Percentiles rank a stretch among this genome's conserved stretches.
phyloP scores from a whole-genome alignment of 2,329 filamentous ascomycete species.

The Paracamarosporium sp. region DNA sequence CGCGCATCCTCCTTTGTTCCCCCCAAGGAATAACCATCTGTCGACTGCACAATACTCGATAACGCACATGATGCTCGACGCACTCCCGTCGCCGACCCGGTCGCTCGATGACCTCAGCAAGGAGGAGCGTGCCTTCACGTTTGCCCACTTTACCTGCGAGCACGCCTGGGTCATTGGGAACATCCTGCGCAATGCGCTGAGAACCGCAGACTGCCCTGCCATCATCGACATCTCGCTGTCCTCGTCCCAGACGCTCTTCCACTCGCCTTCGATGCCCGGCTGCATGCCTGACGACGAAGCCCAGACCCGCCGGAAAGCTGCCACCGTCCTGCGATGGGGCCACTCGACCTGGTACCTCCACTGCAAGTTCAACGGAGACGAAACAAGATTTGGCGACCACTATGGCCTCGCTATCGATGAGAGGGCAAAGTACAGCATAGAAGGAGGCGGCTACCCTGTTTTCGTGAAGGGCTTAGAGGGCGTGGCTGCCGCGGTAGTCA shows the following conservation, averaged over 20 bases:
- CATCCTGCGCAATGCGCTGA: slow-evolving; percentile 68
- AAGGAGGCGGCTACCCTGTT: slow-evolving; percentile 78
- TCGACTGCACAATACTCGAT: background rate
- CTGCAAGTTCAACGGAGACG: slow-evolving; percentile 72
- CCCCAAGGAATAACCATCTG: no score
- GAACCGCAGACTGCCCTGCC: slow-evolving; percentile 60
- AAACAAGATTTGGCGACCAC: slow-evolving; percentile 69
- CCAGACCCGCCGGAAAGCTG: slow-evolving; percentile 70
- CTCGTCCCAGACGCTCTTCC: slow-evolving; percentile 71
- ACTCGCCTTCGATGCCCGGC: slow-evolving; percentile 70
- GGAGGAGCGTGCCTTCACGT: slow-evolving; percentile 53
- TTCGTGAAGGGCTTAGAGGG: slow-evolving; percentile 77
- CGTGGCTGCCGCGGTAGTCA: slow-evolving; percentile 75
- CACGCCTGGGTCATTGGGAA: slow-evolving; percentile 72
- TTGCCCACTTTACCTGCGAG: slow-evolving; percentile 64
- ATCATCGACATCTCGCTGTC: slow-evolving; percentile 71
- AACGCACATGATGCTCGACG: slow-evolving; percentile 22
- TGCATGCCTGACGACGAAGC: slow-evolving; percentile 73
- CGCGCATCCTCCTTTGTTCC: background rate
- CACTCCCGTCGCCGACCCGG: slow-evolving; percentile 41
- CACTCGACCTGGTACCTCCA: slow-evolving; percentile 74
- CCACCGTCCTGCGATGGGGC: slow-evolving; percentile 75
- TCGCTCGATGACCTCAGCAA: slow-evolving; percentile 49
- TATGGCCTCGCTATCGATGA: slow-evolving; percentile 64
- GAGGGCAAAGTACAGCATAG: slow-evolving; percentile 72